A percentile compares a stretch with the other conserved stretches of the same genome.
These are phyloP conservation scores for Gracilaria gracilis DNA, from an alignment of 23 red algal species.

Conservation along the genomic window DNA sequence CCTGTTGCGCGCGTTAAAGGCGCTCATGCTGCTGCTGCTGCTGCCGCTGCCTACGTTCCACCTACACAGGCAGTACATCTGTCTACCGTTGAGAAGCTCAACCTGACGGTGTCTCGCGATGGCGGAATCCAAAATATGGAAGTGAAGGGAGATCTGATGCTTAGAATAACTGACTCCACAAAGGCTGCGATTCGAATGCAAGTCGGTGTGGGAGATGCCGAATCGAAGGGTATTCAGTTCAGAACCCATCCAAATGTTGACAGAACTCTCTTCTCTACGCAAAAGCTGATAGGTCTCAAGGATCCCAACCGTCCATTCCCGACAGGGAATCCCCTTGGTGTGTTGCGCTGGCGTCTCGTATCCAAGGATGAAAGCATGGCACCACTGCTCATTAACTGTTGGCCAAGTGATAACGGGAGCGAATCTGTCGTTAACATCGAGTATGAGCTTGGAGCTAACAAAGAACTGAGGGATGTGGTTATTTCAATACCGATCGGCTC, in stretches of 20 bases:
- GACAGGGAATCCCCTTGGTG: slow-evolving; percentile 84
- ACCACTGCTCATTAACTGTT: slow-evolving; percentile 94
- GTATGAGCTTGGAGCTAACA: slow-evolving; percentile 84
- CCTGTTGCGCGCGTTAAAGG: slow-evolving; percentile 54
- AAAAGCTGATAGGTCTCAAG: slow-evolving; percentile 77
- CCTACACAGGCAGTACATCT: slow-evolving; percentile 88
- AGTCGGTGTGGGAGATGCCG: slow-evolving; percentile 66
- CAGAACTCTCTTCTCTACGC: slow-evolving; percentile 76
- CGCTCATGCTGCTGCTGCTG: slow-evolving; percentile 69
- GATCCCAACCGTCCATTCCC: slow-evolving; percentile 88
- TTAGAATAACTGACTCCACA: slow-evolving; percentile 84
- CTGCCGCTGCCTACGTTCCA: slow-evolving; percentile 68
- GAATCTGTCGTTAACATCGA: slow-evolving; percentile 95
- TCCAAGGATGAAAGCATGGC: slow-evolving; percentile 87
- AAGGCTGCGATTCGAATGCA: slow-evolving; percentile 74
- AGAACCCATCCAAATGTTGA: slow-evolving; percentile 96
- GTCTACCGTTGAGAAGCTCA: slow-evolving; percentile 79
- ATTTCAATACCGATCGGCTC: slow-evolving; percentile 85
- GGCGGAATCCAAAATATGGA: slow-evolving; percentile 92
- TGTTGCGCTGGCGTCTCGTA: slow-evolving; percentile 91
- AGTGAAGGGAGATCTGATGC: slow-evolving; percentile 92
- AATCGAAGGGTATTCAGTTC: slow-evolving; percentile 78
- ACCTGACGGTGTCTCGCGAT: slow-evolving; percentile 74
- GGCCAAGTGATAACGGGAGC: slow-evolving; percentile 85
- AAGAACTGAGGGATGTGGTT: slow-evolving; percentile 80